Conservation (phyloP, 768 basidiomycete species). For the Phanerodontia chrysosporium region DNA sequence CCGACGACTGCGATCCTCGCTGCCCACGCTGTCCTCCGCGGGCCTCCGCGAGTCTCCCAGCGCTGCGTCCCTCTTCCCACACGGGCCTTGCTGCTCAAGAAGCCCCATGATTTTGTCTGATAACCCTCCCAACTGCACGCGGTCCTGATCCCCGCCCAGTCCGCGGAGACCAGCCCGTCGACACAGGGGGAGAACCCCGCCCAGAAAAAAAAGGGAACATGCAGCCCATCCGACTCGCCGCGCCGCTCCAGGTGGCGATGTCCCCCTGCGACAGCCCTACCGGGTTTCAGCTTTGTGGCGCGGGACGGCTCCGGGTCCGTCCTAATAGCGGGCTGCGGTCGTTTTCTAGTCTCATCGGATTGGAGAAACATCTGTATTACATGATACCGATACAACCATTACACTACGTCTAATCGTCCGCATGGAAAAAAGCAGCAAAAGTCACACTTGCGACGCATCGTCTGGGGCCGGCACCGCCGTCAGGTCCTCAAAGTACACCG, state of each 20-base stretch:
- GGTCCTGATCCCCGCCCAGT: too few relatives aligned
- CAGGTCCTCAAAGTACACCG: slow-evolving; percentile 19
- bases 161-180: neutral
- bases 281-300: neutral
- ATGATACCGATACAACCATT: too few relatives aligned
- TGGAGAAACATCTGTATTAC: too few relatives aligned
- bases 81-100: neutral
- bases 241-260: neutral
- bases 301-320: neutral
- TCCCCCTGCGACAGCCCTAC: neutral
- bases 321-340: too few relatives aligned
- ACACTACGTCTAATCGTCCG: too few relatives aligned
- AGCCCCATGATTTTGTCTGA: neutral
- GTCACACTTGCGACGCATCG: neutral
- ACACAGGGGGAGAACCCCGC: too few relatives aligned
- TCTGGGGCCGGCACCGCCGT: neutral
- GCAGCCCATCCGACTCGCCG: neutral
- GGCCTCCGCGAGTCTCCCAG: too few relatives aligned
- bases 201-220: too few relatives aligned
- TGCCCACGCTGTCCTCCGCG: neutral
- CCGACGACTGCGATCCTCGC: neutral
- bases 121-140: neutral
- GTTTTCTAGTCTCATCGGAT: too few relatives aligned
- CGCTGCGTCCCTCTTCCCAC: too few relatives aligned
- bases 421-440: neutral